Evolutionary conservation across 768 basidiomycete species (phyloP).

Genomic region (Exidia glandulosa): DNA sequence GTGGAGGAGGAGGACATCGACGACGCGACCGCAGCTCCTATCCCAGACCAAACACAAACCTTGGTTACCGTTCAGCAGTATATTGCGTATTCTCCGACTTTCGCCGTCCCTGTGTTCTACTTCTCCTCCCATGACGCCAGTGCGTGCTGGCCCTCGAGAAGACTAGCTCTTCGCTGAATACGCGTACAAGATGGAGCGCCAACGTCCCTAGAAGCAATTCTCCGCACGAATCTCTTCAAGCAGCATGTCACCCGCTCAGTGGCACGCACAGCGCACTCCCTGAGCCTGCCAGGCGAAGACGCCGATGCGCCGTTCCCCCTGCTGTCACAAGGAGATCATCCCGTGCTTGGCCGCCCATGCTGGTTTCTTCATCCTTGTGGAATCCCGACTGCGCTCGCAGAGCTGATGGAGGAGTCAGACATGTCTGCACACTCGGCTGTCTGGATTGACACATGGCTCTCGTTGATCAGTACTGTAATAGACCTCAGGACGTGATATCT

Average conservation of each 20-base stretch:
- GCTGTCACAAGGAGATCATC: constrained; percentile 82
- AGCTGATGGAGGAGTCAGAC: constrained; percentile 49
- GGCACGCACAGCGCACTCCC: constrained; percentile 45
- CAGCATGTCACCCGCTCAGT: constrained; percentile 25
- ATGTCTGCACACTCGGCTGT: background rate
- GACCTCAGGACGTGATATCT: constrained; percentile 29
- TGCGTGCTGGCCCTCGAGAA: constrained; percentile 30
- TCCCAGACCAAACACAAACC: constrained; percentile 9
- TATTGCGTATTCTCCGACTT: constrained; percentile 68
- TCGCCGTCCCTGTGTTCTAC: constrained; percentile 75
- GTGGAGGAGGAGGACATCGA: constrained; percentile 4
- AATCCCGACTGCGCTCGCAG: constrained; percentile 50
- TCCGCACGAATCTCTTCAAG: constrained; percentile 51
- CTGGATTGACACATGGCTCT: constrained; percentile 58
- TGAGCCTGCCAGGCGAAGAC: constrained; percentile 17
- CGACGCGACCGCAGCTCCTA: constrained; percentile 28
- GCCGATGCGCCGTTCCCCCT: constrained; percentile 49
- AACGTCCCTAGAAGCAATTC: constrained; percentile 42
- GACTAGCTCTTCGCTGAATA: constrained; percentile 4
- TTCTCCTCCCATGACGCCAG: constrained; percentile 59
- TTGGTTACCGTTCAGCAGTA: constrained; percentile 40
- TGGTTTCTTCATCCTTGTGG: constrained; percentile 91
- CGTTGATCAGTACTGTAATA: constrained; percentile 58
- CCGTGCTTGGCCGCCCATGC: constrained; percentile 55
- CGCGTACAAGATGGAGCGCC: constrained; percentile 48